Conservation (phyloP, 805 yeast genomes). For the Nakazawaea holstii region DNA sequence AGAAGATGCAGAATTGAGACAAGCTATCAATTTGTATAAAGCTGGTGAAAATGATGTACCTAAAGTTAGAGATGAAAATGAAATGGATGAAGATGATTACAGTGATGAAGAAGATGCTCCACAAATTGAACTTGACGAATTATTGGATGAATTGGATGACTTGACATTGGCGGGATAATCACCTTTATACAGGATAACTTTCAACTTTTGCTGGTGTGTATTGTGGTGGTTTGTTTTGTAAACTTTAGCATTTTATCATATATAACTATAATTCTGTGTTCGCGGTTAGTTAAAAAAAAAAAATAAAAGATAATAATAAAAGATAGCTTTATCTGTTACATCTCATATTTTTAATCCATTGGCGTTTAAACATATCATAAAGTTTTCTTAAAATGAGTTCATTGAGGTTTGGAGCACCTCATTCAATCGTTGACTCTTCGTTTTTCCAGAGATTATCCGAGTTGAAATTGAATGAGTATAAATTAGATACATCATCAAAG, state of each 20-base stretch:
- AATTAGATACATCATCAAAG: slow-evolving; percentile 47
- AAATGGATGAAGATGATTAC: slow-evolving; percentile 42
- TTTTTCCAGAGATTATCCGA: slow-evolving; percentile 76
- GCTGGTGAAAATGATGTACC: slow-evolving; percentile 31
- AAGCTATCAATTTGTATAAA: slow-evolving; percentile 84
- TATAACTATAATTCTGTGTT: no score
- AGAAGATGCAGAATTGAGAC: slow-evolving; percentile 93
- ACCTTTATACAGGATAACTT: background rate
- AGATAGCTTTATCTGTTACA: background rate
- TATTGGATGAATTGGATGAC: slow-evolving; percentile 91
- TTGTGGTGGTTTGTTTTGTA: background rate
- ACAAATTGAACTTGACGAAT: slow-evolving; percentile 82
- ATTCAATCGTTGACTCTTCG: slow-evolving; percentile 79
- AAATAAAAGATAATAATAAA: no score
- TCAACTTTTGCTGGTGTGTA: background rate
- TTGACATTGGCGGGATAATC: slow-evolving; percentile 67
- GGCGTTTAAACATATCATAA: no score
- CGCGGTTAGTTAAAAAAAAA: no score
- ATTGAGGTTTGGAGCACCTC: slow-evolving; percentile 42
- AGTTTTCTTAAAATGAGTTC: no score
- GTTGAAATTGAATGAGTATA: slow-evolving; percentile 67
- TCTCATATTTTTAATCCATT: no score
- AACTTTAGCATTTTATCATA: background rate
- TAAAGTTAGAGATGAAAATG: slow-evolving; percentile 26
- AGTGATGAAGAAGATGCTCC: slow-evolving; percentile 77